Evolutionary conservation across 2,329 filamentous ascomycete species (phyloP).

Genomic region (Neocatenulostroma microsporum): DNA sequence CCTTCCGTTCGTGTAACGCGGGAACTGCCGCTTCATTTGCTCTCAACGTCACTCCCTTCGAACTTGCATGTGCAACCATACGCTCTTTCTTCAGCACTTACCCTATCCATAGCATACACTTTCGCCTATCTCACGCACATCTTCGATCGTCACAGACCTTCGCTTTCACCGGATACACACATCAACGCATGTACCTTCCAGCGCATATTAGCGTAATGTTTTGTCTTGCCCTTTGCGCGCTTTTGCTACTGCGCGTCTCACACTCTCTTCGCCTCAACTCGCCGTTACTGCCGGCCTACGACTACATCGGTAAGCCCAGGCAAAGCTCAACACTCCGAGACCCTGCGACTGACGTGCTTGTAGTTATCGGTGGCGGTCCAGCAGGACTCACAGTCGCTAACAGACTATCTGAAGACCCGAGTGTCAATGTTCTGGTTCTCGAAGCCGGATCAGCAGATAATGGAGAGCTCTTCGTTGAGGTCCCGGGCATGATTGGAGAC

Average conservation of each 20-base stretch:
- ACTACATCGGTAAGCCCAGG: slow-evolving; percentile 21
- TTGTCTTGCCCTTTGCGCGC: slow-evolving; percentile 5
- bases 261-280: slow-evolving; percentile 22
- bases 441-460: slow-evolving; percentile 25
- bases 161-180: background rate
- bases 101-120: background rate
- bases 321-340: no score
- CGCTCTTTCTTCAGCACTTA: background rate
- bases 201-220: slow-evolving; percentile 10
- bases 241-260: slow-evolving; percentile 7
- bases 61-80: background rate
- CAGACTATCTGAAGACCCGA: slow-evolving; percentile 24
- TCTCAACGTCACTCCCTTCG: background rate
- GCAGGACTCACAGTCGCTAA: slow-evolving; percentile 25
- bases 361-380: slow-evolving; percentile 25
- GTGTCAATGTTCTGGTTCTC: slow-evolving; percentile 24
- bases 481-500: slow-evolving; percentile 24
- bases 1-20: no score
- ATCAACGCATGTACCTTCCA: background rate
- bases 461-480: slow-evolving; percentile 15
- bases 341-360: slow-evolving; percentile 2
- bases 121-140: background rate
- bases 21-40: no score
- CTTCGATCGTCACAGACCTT: background rate
- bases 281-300: slow-evolving; percentile 21